phyloP scores from a whole-genome alignment of 164 flowering plant species.

The Vitis rupestris region DNA sequence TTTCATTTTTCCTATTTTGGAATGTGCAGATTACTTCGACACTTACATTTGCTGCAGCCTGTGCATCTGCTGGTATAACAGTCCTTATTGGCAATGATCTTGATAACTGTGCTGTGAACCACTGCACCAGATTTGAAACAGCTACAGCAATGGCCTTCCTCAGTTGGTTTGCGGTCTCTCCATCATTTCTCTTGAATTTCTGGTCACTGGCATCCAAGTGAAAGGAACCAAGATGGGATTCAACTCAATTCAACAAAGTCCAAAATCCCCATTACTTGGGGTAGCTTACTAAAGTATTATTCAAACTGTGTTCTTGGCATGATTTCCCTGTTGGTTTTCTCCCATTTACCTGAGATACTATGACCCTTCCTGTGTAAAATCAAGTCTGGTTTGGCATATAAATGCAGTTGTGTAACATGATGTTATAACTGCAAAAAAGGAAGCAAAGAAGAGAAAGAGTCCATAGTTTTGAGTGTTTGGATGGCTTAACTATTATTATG shows the following conservation, averaged over 20 bases:
- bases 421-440: no score
- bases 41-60: slow-evolving; percentile 34
- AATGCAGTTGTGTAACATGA: no score
- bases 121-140: slow-evolving; percentile 27
- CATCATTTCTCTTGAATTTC: slow-evolving; percentile 28
- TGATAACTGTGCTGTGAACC: slow-evolving; percentile 18
- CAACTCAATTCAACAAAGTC: neutral
- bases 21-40: slow-evolving; percentile 32
- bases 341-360: no score
- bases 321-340: no score
- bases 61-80: slow-evolving; percentile 35
- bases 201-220: slow-evolving; percentile 31
- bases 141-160: slow-evolving; percentile 33
- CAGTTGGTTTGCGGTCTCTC: slow-evolving; percentile 28
- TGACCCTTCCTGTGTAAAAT: no score
- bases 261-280: no score
- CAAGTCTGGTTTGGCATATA: no score
- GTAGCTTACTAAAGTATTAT: no score
- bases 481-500: no score
- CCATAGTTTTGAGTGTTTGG: no score
- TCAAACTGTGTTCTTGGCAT: no score
- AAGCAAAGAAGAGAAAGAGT: no score
- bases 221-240: neutral
- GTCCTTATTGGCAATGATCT: slow-evolving; percentile 34
- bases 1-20: neutral